Percentiles rank a stretch among this genome's conserved stretches.
Evolutionary conservation across 2,329 filamentous ascomycete species (phyloP).

Genomic region (Dryadomyces quercus-mongolicae): DNA sequence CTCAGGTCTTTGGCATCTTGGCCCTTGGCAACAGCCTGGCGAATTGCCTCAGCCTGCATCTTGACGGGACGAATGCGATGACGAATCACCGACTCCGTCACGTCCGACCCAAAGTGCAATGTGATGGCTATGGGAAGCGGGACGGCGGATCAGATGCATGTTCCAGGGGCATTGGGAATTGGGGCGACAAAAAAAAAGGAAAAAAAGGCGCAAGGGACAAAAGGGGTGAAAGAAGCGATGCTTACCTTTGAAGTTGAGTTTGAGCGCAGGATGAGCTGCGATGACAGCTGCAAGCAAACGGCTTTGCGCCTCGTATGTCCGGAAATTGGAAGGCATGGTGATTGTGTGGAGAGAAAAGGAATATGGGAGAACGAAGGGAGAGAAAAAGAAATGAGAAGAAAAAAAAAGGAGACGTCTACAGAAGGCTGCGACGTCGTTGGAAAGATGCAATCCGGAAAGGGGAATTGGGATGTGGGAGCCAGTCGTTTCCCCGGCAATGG

Average conservation of each 20-base stretch:
- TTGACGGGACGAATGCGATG: slow-evolving; percentile 39
- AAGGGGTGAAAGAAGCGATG: background rate
- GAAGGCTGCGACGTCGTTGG: background rate
- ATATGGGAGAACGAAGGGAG: background rate
- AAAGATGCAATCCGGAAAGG: background rate
- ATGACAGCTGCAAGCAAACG: slow-evolving; percentile 50
- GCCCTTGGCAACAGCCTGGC: slow-evolving; percentile 20
- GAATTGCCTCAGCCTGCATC: slow-evolving; percentile 27
- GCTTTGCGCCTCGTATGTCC: slow-evolving; percentile 45
- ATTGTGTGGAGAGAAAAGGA: background rate
- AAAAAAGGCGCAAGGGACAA: background rate
- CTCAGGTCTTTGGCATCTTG: slow-evolving; percentile 33
- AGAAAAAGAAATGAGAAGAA: background rate
- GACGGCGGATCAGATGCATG: background rate
- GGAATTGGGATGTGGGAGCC: background rate
- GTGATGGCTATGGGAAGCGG: slow-evolving; percentile 27
- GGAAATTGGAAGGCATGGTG: slow-evolving; percentile 43
- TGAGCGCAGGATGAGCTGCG: slow-evolving; percentile 40
- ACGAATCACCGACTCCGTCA: slow-evolving; percentile 32
- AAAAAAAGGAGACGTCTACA: background rate
- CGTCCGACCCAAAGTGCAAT: slow-evolving; percentile 35
- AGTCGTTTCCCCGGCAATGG: slow-evolving; percentile 2
- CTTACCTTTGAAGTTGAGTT: slow-evolving; percentile 52
- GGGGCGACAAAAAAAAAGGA: background rate
- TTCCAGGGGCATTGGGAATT: background rate